Percentiles rank a stretch among this genome's conserved stretches.
Evolutionary conservation across 2,329 filamentous ascomycete genomes (phyloP).

Genomic region (Geosmithia flava): DNA sequence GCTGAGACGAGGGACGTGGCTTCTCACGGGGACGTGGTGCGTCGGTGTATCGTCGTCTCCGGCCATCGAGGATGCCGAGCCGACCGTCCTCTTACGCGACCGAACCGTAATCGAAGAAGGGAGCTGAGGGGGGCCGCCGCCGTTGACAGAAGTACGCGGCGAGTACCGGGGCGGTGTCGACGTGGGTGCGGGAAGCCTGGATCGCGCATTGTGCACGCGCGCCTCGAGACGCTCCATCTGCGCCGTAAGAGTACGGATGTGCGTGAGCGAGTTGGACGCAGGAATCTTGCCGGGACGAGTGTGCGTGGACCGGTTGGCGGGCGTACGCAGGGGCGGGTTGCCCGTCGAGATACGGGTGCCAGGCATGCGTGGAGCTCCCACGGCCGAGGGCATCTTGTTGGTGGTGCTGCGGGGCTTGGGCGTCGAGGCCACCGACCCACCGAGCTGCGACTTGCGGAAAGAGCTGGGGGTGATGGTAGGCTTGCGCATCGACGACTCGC

Average conservation of each 20-base stretch:
- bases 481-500: slow-evolving; percentile 33
- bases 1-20: slow-evolving; percentile 45
- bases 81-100: slow-evolving; percentile 55
- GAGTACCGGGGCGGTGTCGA: slow-evolving; percentile 69
- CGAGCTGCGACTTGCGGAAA: not conserved
- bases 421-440: slow-evolving; percentile 34
- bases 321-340: slow-evolving; percentile 36
- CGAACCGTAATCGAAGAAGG: slow-evolving; percentile 52
- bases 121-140: slow-evolving; percentile 18
- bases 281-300: slow-evolving; percentile 39
- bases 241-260: slow-evolving; percentile 86
- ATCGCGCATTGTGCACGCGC: slow-evolving; percentile 80
- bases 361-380: slow-evolving; percentile 14
- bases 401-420: slow-evolving; percentile 41
- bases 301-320: slow-evolving; percentile 32
- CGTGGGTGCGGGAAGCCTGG: slow-evolving; percentile 75
- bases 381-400: slow-evolving; percentile 18
- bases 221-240: slow-evolving; percentile 97
- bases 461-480: slow-evolving; percentile 13
- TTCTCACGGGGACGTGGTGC: slow-evolving; percentile 22
- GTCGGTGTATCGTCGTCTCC: slow-evolving; percentile 39
- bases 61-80: slow-evolving; percentile 38
- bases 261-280: slow-evolving; percentile 63
- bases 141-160: slow-evolving; percentile 43
- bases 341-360: slow-evolving; percentile 30